A percentile compares a stretch with the other conserved stretches of the same genome.
phyloP scores from a whole-genome alignment of 148 eudicot genomes.

The Fallopia convolvulus region DNA sequence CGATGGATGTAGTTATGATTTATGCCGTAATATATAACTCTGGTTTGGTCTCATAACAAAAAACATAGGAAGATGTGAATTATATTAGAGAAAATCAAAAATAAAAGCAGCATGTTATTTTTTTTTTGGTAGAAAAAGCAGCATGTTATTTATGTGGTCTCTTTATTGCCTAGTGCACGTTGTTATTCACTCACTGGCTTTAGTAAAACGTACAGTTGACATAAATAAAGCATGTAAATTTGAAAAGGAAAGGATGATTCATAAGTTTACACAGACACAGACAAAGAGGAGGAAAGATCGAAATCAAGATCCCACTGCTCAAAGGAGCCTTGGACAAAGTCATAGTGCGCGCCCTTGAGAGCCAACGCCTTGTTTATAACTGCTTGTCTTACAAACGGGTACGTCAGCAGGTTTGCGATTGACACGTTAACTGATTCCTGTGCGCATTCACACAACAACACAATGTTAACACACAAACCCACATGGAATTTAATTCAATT shows the following conservation, averaged over 20 bases:
- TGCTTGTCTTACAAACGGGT: constrained; percentile 81
- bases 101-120: neutral
- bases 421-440: constrained; percentile 98
- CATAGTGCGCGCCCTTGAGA: constrained; percentile 76
- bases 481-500: neutral
- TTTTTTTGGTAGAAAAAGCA: too few species aligned
- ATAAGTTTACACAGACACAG: constrained; percentile 15
- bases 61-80: neutral
- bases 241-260: too few species aligned
- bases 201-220: too few species aligned
- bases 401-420: constrained; percentile 64
- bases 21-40: neutral
- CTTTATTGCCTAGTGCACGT: neutral
- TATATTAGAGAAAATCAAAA: too few species aligned
- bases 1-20: too few species aligned
- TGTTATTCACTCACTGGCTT: too few species aligned
- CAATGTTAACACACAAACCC: neutral
- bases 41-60: neutral
- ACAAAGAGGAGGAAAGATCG: constrained; percentile 25
- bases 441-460: neutral
- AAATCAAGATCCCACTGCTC: constrained; percentile 71
- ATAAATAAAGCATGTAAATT: too few species aligned
- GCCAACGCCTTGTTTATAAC: constrained; percentile 47
- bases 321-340: constrained; percentile 63
- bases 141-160: too few species aligned